Base-by-base conservation (phyloP, 2,329 filamentous ascomycete genomes). In the Trichothecium roseum region DNA sequence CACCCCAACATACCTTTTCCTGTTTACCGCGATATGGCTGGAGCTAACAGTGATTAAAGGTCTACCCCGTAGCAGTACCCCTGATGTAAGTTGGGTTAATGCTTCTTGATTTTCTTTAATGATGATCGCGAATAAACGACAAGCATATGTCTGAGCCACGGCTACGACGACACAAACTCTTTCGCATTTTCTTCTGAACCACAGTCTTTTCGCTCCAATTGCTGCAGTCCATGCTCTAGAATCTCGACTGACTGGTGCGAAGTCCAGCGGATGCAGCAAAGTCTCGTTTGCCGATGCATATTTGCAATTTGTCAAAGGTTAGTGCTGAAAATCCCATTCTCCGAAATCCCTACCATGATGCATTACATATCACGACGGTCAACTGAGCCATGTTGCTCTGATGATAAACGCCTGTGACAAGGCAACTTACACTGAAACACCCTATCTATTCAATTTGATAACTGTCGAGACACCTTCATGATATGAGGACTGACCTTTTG, bases 131-230 rank as follows among this genome's bases (percentile, higher is more conserved):
- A 81, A 74, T 69, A 71, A 73, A 78, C 76, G 85, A 93, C 86
- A 93, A 93, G 85, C 85, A 93, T 93, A 93, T 93, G 85, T 93
- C 86, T 72, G 80, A 93, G 86, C 77, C 70, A 56, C 37, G 56
- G 60, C 60, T 42, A 57, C 52, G 59, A 63, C 50, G 59, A 63
- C 10, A 24, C 44, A 60, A 54, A 43, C 51, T 52, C 55, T 60
- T 56, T 37, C 42, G 40, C 40, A 37, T 34, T 48, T 45, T 43
- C 20, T 37, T 40, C 52, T 55, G 52, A 55, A 49, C 37, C 42
- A 49, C 46, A 46, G 42, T 38, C 35, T 34, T 30, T 32, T 37
- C 31, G 30, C 34, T 40, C 38, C 20, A 10, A 24, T 24, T 24
- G 20, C 20, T 24, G 20, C 20, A 24, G 20, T 10, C 20, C 20